Evolutionary conservation across 495 filamentous ascomycete species (phyloP), one percentile per base, ranked within the genome.

Genomic region (Hyaloscypha variabilis): DNA sequence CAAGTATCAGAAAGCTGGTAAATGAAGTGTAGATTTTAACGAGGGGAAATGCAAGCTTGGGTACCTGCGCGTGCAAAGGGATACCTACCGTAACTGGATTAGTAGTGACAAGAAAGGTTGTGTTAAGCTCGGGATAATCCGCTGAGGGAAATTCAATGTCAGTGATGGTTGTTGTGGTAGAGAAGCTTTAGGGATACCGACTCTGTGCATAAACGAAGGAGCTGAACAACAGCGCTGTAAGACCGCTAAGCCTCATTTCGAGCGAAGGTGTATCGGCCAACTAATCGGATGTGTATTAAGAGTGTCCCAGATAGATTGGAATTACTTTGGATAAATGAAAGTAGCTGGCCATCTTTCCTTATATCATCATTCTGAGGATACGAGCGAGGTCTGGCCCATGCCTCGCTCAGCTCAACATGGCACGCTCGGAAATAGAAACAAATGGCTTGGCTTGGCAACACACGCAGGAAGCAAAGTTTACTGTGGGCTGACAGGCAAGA

Each of bases 181-280:
- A 23, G 2, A 28, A 49, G 53, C 14, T 55, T 34, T 13, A 25
- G 23, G 58, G 26, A 2, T 42, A 42, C 36, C 11, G 10, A 58
- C 55, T 34, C 19, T 60, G 58, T 19, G 31, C 58, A 60, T 21
- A 23, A 60, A 26, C 58, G 58, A 60, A 24, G 8, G 30, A 49
- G 58, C 58, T 36, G n/a, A 39, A 49, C 17, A 60, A 19, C 34
- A 60, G 58, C 23, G 58, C 58, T 17, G 21, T 24, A 49, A 60
- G 11, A 24, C 42, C 23, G 36, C 14, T 60, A n/a, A 49, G 21
- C 31, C 26, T 60, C 58, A 60, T 60, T 25, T 42, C 26, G 36
- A 49, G 23, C 21, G 36, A n/a, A 46, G 19, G 39, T 46, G 39
- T 17, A 46, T 46, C 39, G 17, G 17, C 39, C 39, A 46, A 19